Base-by-base conservation (phyloP, 2,329 filamentous ascomycete species). In the Fusarium albosuccineum region DNA sequence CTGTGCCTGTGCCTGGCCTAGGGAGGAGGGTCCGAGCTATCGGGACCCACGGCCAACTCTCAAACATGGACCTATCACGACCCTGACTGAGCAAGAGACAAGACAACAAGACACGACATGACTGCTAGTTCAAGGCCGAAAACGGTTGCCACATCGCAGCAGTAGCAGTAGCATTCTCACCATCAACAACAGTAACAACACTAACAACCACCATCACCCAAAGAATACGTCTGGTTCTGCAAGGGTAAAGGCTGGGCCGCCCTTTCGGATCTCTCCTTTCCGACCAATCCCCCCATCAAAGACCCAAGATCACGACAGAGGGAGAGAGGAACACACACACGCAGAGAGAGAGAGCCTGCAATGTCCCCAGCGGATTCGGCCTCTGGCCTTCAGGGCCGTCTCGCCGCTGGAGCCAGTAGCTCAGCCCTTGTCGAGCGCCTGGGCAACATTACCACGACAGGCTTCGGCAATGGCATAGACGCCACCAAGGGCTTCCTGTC, bases 381-480 rank as follows among this genome's bases (percentile, higher is more conserved):
- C 39, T 11, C 52, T 66, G 41, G 65, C 54, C 51, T 70, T 45
- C 64, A 65, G 60, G 52, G 53, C 58, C 52, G 64, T 57, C 62
- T 70, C 40, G 57, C 57, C 48, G 56, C 63, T 36, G 58, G 58
- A 55, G 42, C 64, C 56, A 49, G 64, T 48, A 54, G 55, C 49
- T 63, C 65, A 54, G 64, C 60, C 34, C 41, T 70, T 57, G 61
- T 53, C 26, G 64, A 68, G 40, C 53, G 62, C 36, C 56, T 67
- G 61, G 56, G 61, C 45, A 63, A 66, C 57, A 71, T 68, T 52
- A 61, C 73, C 40, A 59, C 67, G 51, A 66, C 65, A 26, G 68
- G 55, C 56, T 44, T 70, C 40, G 55, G 54, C 48, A 46, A 59
- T 51, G 52, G 66, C 16, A 33, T 70, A 26, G 62, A 57, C 60